phyloP scores from a whole-genome alignment of 2,329 filamentous ascomycete genomes.

The Dothiorella sarmentorum region DNA sequence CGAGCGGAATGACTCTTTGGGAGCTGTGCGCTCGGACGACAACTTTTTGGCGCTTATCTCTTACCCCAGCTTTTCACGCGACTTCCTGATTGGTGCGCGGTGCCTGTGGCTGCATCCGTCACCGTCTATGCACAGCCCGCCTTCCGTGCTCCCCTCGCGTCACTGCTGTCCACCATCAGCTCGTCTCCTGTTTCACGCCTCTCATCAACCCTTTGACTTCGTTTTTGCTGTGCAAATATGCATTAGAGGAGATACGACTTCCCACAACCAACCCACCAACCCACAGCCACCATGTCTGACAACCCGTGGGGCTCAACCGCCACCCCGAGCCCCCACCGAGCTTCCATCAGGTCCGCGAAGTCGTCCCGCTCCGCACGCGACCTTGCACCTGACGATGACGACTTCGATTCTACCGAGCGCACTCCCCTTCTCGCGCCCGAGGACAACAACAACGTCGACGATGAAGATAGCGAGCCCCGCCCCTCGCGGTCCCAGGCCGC shows the following conservation, averaged over 20 bases:
- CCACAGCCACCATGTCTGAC: constrained; percentile 30
- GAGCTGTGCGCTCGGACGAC: neutral
- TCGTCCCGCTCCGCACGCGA: constrained; percentile 30
- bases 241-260: neutral
- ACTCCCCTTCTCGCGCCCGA: constrained; percentile 39
- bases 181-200: constrained; percentile 9
- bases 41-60: constrained; percentile 7
- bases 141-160: neutral
- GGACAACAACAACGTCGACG: constrained; percentile 25
- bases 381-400: constrained; percentile 4
- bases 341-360: constrained; percentile 36
- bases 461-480: constrained; percentile 21
- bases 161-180: neutral
- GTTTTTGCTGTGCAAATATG: neutral
- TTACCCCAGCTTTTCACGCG: neutral
- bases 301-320: constrained; percentile 36
- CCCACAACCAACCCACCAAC: neutral
- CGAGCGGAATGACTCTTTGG: neutral
- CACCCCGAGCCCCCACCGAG: constrained; percentile 36
- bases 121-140: constrained; percentile 2
- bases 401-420: constrained; percentile 32
- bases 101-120: neutral
- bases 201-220: neutral
- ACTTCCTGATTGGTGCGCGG: neutral
- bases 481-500: constrained; percentile 30